These are phyloP conservation scores for carrot (Daucus carota) DNA, from an alignment of 129 eudicot genomes.

Conservation along the genomic window DNA sequence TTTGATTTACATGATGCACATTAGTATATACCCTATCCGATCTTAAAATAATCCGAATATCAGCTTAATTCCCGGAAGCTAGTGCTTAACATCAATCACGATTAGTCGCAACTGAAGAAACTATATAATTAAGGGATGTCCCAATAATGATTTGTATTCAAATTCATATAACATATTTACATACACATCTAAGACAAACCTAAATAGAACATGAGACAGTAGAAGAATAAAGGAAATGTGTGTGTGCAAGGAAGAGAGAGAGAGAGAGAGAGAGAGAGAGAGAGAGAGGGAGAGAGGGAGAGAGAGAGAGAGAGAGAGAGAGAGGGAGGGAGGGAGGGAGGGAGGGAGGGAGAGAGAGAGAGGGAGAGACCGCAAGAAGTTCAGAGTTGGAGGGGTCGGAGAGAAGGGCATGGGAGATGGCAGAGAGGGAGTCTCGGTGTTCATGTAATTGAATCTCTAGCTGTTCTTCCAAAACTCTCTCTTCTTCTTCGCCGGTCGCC, in stretches of 20 bases:
- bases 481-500: conserved; percentile 29
- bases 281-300: too few species aligned
- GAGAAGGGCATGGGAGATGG: conserved; percentile 56
- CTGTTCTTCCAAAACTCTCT: conserved; percentile 62
- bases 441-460: conserved; percentile 80
- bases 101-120: background rate
- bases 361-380: conserved; percentile 53
- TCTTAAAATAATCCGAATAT: background rate
- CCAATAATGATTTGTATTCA: background rate
- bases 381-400: conserved; percentile 68
- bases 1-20: background rate
- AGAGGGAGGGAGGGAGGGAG: background rate
- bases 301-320: too few species aligned
- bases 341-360: conserved; percentile 1
- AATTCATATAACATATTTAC: background rate
- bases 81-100: background rate
- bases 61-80: background rate
- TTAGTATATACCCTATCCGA: background rate
- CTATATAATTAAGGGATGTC: background rate
- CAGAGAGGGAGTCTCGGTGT: conserved; percentile 62
- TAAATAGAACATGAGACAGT: background rate
- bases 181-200: background rate
- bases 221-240: background rate
- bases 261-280: too few species aligned
- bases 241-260: too few species aligned